Percentiles rank a stretch among this genome's conserved stretches.
These are phyloP conservation scores for Aeminium ludgeri DNA, from an alignment of 495 filamentous ascomycete species.

Conservation along the genomic window DNA sequence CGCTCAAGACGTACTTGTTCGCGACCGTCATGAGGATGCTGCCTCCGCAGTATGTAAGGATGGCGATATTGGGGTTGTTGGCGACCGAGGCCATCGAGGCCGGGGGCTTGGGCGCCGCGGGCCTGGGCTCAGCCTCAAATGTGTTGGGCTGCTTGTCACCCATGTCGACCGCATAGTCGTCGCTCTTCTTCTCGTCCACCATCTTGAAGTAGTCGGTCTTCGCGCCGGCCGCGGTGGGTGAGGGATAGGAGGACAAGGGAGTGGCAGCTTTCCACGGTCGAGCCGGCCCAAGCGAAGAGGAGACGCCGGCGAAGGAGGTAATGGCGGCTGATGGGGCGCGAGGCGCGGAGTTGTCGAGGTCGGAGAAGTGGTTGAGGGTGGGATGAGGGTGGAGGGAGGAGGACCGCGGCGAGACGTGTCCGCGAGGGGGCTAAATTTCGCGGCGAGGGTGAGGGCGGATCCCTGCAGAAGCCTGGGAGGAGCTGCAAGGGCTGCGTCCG, in stretches of 20 bases:
- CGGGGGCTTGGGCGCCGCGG: constrained; percentile 23
- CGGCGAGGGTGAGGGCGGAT: too few species aligned
- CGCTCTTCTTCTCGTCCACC: constrained; percentile 38
- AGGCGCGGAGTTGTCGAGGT: background rate
- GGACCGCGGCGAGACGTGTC: too few species aligned
- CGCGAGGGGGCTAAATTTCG: too few species aligned
- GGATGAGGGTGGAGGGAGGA: background rate
- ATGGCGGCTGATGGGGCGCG: constrained; percentile 2
- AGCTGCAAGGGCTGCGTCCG: too few species aligned
- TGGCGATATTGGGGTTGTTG: constrained; percentile 61
- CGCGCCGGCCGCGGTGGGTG: background rate
- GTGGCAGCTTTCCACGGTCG: constrained; percentile 3
- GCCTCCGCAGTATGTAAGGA: constrained; percentile 79
- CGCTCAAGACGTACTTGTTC: constrained; percentile 96
- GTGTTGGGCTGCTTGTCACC: constrained; percentile 33
- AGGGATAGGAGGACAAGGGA: constrained; percentile 8
- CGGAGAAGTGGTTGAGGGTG: background rate
- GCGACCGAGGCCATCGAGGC: constrained; percentile 10
- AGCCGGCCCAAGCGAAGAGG: constrained; percentile 5
- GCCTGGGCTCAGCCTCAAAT: constrained; percentile 31
- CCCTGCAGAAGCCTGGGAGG: too few species aligned
- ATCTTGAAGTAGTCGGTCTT: constrained; percentile 28
- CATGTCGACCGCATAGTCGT: constrained; percentile 18
- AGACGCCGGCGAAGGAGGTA: constrained; percentile 9
- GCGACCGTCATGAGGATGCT: constrained; percentile 98